Evolutionary conservation across 805 yeast species (phyloP), one percentile per base, ranked within the genome.

Genomic region (Schwanniomyces polymorphus): DNA sequence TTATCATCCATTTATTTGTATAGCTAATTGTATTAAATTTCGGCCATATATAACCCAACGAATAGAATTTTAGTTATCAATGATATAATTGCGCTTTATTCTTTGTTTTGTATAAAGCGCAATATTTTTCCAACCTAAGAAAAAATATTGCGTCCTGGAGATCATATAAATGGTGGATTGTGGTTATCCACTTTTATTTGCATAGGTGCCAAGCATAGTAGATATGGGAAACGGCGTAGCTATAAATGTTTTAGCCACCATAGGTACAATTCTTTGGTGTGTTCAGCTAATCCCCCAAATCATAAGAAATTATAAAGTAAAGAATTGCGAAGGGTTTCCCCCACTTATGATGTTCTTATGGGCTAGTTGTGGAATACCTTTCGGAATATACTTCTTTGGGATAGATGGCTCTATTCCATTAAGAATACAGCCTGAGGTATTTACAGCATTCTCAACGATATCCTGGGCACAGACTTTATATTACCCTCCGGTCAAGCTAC

Each of bases 211-310:
- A 14, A 11, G 7, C 7, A 14, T 17, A 31, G 9, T 31, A 31
- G 14, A n/a, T 14, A 31, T 31, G 35, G 35, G 35, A 14, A 37
- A 37, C 18, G 55, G 54, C 14, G 72, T 76, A 9, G 89, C 88
- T 0, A 79, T 88, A 14, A 88, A 86, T 42, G 90, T 85, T 6
- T 74, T 90, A 45, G 97, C 90, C 1, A 91, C 97, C 10, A 74
- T 88, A 1, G 97, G 97, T 5, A 92, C 98, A 0, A 82, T 91
- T 1, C 77, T 88, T 48, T 92, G 97, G 97, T 91, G 97, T 64
- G 71, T 91, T 53, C 97, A 92, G 67, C 70, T 92, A 53, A 75
- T 91, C 1, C 97, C 97, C 1, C 98, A 88, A 53, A 84, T 91
- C 40, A 73, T 82, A 47, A 75, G 82, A 61, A 91, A 92, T 61